Evolutionary conservation across 2,329 filamentous ascomycete genomes (phyloP).

Genomic region (Aureobasidium sp.): DNA sequence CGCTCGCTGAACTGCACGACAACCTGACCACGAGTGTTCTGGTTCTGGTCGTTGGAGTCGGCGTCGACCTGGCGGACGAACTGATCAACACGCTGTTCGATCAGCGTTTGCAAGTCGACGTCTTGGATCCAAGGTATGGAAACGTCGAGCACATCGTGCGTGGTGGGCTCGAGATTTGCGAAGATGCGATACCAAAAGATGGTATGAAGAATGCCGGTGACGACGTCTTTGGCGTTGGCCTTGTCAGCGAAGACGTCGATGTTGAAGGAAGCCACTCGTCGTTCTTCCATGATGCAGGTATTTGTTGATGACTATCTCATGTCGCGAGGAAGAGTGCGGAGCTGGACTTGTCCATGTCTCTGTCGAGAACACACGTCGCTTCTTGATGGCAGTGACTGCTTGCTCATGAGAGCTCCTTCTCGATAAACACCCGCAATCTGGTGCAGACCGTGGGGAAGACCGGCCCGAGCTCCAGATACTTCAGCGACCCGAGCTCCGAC

Average conservation of each 20-base stretch:
- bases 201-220: conserved; percentile 90
- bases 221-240: conserved; percentile 78
- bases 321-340: neutral
- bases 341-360: neutral
- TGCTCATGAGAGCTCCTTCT: neutral
- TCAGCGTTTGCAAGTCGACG: conserved; percentile 83
- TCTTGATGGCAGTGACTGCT: neutral
- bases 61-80: conserved; percentile 67
- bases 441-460: neutral
- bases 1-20: conserved; percentile 93
- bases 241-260: conserved; percentile 92
- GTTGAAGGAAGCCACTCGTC: conserved; percentile 74
- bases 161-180: conserved; percentile 71
- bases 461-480: neutral
- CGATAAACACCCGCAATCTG: neutral
- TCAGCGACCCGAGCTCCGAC: neutral
- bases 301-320: neutral
- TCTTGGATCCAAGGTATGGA: conserved; percentile 85
- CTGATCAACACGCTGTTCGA: conserved; percentile 75
- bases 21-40: conserved; percentile 59
- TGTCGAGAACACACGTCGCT: neutral
- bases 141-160: conserved; percentile 82
- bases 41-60: conserved; percentile 29
- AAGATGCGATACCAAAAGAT: conserved; percentile 99
- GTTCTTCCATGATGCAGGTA: conserved; percentile 44